Evolutionary conservation across 2,329 filamentous ascomycete genomes (phyloP).

Genomic region (Leptographium galeiforme): DNA sequence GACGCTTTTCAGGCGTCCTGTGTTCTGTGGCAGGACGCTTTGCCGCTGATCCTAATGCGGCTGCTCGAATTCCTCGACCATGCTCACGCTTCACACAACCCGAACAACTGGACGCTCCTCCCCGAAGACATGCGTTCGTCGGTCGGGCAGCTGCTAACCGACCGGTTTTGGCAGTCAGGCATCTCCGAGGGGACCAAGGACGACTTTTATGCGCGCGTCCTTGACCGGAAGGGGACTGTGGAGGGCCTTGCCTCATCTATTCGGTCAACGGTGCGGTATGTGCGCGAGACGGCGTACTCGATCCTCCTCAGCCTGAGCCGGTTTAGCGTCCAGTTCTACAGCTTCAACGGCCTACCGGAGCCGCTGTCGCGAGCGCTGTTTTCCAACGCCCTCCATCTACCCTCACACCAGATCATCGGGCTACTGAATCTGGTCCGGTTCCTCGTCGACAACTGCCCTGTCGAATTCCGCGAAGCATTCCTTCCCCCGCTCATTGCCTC

Average conservation of each 20-base stretch:
- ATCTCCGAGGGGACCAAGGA: slow-evolving; percentile 94
- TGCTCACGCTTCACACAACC: slow-evolving; percentile 83
- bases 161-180: slow-evolving; percentile 95
- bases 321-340: slow-evolving; percentile 79
- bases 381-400: slow-evolving; percentile 66
- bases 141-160: slow-evolving; percentile 73
- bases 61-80: slow-evolving; percentile 76
- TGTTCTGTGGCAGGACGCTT: slow-evolving; percentile 70
- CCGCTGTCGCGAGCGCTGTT: slow-evolving; percentile 78
- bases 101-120: slow-evolving; percentile 67
- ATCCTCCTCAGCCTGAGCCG: slow-evolving; percentile 89
- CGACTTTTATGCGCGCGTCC: slow-evolving; percentile 87
- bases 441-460: slow-evolving; percentile 83
- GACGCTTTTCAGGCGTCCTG: slow-evolving; percentile 63
- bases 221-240: slow-evolving; percentile 75
- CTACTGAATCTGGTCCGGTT: slow-evolving; percentile 78
- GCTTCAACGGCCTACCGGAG: slow-evolving; percentile 68
- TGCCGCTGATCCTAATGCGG: slow-evolving; percentile 72
- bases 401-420: slow-evolving; percentile 88
- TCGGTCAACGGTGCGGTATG: slow-evolving; percentile 73
- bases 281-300: slow-evolving; percentile 86
- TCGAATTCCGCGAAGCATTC: slow-evolving; percentile 63
- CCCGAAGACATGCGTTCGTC: slow-evolving; percentile 63
- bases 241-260: slow-evolving; percentile 93
- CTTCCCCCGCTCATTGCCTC: slow-evolving; percentile 70